Conservation (phyloP, 106 monocot genomes). For the Dioscorea dumetorum region DNA sequence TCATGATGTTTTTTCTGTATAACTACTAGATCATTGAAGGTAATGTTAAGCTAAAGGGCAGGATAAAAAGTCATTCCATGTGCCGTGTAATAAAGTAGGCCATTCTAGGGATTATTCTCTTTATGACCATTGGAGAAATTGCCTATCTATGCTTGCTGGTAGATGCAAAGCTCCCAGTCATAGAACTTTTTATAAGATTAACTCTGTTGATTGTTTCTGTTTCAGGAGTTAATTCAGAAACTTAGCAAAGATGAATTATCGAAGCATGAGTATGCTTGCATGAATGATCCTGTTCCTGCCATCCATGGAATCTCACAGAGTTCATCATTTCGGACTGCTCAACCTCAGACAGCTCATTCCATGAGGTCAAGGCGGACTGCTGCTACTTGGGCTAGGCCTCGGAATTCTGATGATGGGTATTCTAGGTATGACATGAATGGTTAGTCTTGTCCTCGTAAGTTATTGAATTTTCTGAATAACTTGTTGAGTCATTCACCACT, state of each 20-base stretch:
- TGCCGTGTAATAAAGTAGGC: no score
- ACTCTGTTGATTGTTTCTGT: neutral
- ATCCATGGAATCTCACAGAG: slow-evolving; percentile 1
- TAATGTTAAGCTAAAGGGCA: neutral
- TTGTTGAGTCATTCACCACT: no score
- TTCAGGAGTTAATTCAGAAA: slow-evolving; percentile 37
- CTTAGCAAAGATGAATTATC: slow-evolving; percentile 33
- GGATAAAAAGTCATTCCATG: no score
- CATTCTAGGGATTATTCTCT: no score
- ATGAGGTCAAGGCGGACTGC: slow-evolving; percentile 48
- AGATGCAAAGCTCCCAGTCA: no score
- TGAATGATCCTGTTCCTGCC: slow-evolving; percentile 27
- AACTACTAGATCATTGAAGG: neutral
- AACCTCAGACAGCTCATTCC: slow-evolving; percentile 18
- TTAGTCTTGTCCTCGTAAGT: neutral
- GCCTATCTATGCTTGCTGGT: no score
- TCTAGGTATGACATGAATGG: slow-evolving; percentile 30
- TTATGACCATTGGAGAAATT: no score
- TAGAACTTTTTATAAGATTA: no score
- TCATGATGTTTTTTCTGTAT: neutral
- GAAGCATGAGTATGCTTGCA: slow-evolving; percentile 28
- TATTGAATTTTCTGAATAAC: no score
- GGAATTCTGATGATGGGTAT: slow-evolving; percentile 48
- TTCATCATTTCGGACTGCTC: slow-evolving; percentile 3
- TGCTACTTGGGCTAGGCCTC: slow-evolving; percentile 52